These are phyloP conservation scores for Citrus reticulata DNA, from an alignment of 345 rosid species.

Conservation along the genomic window DNA sequence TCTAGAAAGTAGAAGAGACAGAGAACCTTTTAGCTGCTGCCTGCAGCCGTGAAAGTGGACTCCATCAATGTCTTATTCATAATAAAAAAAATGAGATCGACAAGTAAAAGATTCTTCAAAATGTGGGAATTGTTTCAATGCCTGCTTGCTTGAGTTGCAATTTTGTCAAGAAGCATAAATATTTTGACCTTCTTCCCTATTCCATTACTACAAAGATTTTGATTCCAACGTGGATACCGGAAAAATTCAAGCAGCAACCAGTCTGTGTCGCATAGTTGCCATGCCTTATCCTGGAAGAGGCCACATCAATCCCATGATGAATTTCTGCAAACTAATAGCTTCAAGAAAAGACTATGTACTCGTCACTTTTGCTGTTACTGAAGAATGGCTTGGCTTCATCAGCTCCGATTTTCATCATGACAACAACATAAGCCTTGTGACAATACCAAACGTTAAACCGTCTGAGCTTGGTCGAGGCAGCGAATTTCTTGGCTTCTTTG, in stretches of 20 bases:
- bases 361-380: constrained; percentile 58
- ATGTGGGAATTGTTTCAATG: no score
- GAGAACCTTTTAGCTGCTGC: background rate
- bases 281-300: constrained; percentile 73
- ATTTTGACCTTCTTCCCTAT: no score
- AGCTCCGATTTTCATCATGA: constrained; percentile 25
- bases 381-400: constrained; percentile 61
- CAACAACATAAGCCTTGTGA: constrained; percentile 20
- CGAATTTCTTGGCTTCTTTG: constrained; percentile 22
- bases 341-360: constrained; percentile 31
- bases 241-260: background rate
- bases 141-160: no score
- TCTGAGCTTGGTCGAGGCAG: constrained; percentile 27
- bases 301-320: constrained; percentile 73
- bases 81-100: no score
- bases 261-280: constrained; percentile 44
- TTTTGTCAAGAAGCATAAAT: no score
- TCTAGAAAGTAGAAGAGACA: background rate
- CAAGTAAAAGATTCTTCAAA: no score
- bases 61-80: no score
- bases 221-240: no score
- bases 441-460: constrained; percentile 47
- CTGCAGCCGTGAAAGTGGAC: no score
- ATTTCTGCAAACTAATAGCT: constrained; percentile 43
- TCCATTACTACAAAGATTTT: no score